Conservation (phyloP, 148 eudicot species). For the Diospyros lotus region DNA sequence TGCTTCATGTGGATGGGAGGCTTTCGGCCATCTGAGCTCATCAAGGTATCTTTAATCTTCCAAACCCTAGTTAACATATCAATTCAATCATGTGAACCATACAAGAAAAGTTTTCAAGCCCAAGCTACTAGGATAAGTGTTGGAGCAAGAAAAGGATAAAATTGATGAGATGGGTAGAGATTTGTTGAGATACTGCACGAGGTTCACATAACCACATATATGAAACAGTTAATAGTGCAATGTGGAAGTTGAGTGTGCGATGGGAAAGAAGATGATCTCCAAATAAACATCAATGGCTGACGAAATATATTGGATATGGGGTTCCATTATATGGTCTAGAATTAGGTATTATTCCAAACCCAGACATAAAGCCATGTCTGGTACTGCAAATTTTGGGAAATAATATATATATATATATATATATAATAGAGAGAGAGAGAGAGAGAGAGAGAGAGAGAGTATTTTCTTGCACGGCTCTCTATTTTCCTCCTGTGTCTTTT, state of each 20-base stretch:
- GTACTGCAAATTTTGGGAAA: slow-evolving; percentile 19
- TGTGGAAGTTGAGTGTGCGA: background rate
- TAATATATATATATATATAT: background rate
- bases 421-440: background rate
- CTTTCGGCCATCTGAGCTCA: slow-evolving; percentile 81
- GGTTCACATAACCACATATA: background rate
- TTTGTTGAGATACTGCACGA: slow-evolving; percentile 8
- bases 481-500: background rate
- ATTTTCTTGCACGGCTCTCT: slow-evolving; percentile 17
- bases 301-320: slow-evolving; percentile 12
- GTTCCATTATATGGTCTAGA: slow-evolving; percentile 18
- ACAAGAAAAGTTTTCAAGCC: background rate
- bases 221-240: background rate
- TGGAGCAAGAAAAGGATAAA: slow-evolving; percentile 5
- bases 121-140: background rate
- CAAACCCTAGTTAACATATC: background rate
- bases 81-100: too few relatives aligned
- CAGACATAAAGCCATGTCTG: slow-evolving; percentile 33
- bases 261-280: background rate
- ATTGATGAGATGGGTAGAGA: slow-evolving; percentile 6
- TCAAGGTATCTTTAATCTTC: slow-evolving; percentile 48
- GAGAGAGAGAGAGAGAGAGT: slow-evolving; percentile 9
- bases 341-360: slow-evolving; percentile 24
- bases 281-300: slow-evolving; percentile 6
- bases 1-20: slow-evolving; percentile 98